Base-by-base conservation (phyloP, 495 filamentous ascomycete genomes). In the Trichocladium uniseriatum region DNA sequence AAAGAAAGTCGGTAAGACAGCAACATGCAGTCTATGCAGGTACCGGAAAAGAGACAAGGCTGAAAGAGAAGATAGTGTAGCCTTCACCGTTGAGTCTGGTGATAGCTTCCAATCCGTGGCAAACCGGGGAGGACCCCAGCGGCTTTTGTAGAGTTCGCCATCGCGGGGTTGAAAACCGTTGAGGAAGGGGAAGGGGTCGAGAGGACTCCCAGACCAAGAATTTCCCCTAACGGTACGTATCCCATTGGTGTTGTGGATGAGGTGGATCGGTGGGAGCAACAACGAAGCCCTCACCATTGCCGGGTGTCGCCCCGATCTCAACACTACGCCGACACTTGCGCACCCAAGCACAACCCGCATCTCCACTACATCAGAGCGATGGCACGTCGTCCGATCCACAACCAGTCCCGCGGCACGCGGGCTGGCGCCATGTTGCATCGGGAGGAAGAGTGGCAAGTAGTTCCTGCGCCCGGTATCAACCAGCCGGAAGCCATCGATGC, bases 111-210 rank as follows among this genome's bases (percentile, higher is more conserved):
- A 49, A 20, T 45, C 53, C 34, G 43, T 49, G 51, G 48, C 34
- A 37, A 48, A 43, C 28, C 22, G 21, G 43, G 44, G 49, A 50
- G 52, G 48, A 52, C 41, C 37, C 45, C 49, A 43, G 45, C 32
- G 59, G 45, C 56, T 60, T 66, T 57, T 66, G 63, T 66, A 66
- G 41, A 62, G 53, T 53, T 54, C 51, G 52, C 49, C 58, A 49
- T 58, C 49, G 31, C 15, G 35, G 20, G 34, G 18, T 10, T n/a
- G 14, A 40, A 45, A 28, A 43, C 49, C 48, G 52, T 59, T 52
- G 55, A 48, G 31, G 52, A 11, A 28, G 27, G 8, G 44, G 18
- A 20, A 18, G 40, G n/a, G 38, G 32, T 38, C 16, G 41, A 38
- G 48, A 51, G 48, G 48, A 51, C 48, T 51, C 48, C 48, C 4